Evolutionary conservation across 2,329 filamentous ascomycete species (phyloP), one percentile per base, ranked within the genome.

Genomic region (Talaromyces piceae): DNA sequence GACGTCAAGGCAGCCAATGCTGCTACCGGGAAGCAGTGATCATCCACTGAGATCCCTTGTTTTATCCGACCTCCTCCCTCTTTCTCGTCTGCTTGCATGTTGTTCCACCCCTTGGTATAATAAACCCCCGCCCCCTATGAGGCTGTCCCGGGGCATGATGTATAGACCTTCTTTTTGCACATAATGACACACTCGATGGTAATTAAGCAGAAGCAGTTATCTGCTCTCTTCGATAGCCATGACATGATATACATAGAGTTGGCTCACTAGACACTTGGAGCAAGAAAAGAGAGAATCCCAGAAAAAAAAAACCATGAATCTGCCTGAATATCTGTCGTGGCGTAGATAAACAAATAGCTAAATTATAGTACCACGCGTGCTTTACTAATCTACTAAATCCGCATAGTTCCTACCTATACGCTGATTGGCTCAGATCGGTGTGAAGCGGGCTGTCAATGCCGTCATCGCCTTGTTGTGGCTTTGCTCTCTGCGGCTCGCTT

Each of bases 1-100:
- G 67, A 70, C 54, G 63, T 70, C 28, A 62, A 30, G 26, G 48
- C 48, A 8, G 48, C 39, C n/a, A 41, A 27, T 9, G 33, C 46
- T 53, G 51, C 45, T 18, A 51, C 37, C 20, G 43, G 31, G 13
- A 26, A 37, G 16, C 45, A 39, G 28, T 46, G 7, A 46, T 46
- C 13, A 2, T 23, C n/a, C n/a, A n/a, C n/a, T n/a, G n/a, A 25
- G 22, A 20, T 37, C 20, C 33, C 33, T 37, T 37, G 33, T 37
- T 37, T 37, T 37, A 37, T 37, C 16, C 20, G 9, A 18, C n/a
- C 33, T n/a, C n/a, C n/a, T n/a, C n/a, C n/a, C n/a, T n/a, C n/a
- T n/a, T n/a, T n/a, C n/a, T n/a, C n/a, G n/a, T 30, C 28, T 30
- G 22, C 39, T 25, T 37, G 33, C 33, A 37, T 37, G 13, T 20